These are phyloP conservation scores for Talaromyces sp. DNA, from an alignment of 2,329 filamentous ascomycete species.

Conservation along the genomic window DNA sequence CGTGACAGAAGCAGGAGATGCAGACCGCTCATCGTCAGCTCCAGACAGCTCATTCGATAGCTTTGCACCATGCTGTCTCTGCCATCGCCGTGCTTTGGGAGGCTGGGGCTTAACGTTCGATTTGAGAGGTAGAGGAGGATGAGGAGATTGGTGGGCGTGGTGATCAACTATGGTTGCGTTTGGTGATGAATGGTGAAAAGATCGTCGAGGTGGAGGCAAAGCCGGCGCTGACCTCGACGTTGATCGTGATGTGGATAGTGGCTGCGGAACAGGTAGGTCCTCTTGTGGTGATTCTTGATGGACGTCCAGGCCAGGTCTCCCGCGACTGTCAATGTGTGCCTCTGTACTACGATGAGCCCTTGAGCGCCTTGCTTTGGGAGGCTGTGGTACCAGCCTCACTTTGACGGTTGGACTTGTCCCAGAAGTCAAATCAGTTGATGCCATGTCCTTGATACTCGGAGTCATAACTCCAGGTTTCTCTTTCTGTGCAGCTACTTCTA, in stretches of 20 bases:
- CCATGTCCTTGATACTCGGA: slow-evolving; percentile 58
- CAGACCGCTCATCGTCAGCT: slow-evolving; percentile 1
- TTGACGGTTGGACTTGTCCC: slow-evolving; percentile 14
- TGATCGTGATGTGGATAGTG: slow-evolving; percentile 28
- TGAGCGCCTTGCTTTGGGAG: slow-evolving; percentile 43
- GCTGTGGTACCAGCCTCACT: slow-evolving; percentile 38
- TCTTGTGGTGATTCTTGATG: slow-evolving; percentile 13
- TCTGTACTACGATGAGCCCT: slow-evolving; percentile 36
- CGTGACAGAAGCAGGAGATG: slow-evolving; percentile 3
- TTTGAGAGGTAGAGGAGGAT: slow-evolving; percentile 6
- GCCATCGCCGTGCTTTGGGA: slow-evolving; percentile 42
- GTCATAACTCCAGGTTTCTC: slow-evolving; percentile 81
- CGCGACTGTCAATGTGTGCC: slow-evolving; percentile 31
- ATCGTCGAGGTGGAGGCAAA: slow-evolving; percentile 41
- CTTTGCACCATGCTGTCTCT: slow-evolving; percentile 33
- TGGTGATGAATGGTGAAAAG: slow-evolving; percentile 21
- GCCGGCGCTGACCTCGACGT: slow-evolving; percentile 38
- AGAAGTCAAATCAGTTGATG: background rate
- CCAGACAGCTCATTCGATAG: slow-evolving; percentile 21
- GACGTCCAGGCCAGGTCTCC: slow-evolving; percentile 24
- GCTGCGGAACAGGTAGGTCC: slow-evolving; percentile 14
- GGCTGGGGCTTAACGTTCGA: slow-evolving; percentile 32
- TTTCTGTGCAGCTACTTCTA: slow-evolving; percentile 72
- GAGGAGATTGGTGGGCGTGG: background rate
- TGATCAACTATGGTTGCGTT: slow-evolving; percentile 13